These are phyloP conservation scores for Serendipita indica DNA, from an alignment of 768 basidiomycete genomes.

Conservation along the genomic window DNA sequence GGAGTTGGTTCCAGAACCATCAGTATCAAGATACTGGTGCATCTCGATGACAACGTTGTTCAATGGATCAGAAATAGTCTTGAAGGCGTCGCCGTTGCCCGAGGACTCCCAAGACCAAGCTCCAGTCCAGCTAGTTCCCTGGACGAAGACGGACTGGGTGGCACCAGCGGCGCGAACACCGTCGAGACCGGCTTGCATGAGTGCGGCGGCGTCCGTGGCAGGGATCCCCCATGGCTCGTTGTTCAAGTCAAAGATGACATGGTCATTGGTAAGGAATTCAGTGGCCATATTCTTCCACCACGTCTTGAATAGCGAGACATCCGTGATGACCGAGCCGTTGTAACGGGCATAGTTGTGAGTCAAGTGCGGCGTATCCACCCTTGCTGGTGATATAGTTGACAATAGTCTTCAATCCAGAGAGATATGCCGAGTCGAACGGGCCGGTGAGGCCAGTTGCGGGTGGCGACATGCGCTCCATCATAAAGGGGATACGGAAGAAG, in stretches of 20 bases:
- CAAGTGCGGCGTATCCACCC: slow-evolving; percentile 42
- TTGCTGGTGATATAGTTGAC: slow-evolving; percentile 47
- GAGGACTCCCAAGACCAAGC: slow-evolving; percentile 49
- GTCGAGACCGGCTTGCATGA: slow-evolving; percentile 43
- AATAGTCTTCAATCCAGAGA: slow-evolving; percentile 34
- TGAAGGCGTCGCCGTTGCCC: slow-evolving; percentile 39
- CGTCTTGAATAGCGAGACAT: slow-evolving; percentile 34
- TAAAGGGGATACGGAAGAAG: slow-evolving; percentile 48
- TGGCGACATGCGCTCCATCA: slow-evolving; percentile 40
- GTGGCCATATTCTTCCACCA: slow-evolving; percentile 45
- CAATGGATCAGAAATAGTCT: slow-evolving; percentile 32
- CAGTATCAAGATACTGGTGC: slow-evolving; percentile 58
- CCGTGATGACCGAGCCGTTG: slow-evolving; percentile 37
- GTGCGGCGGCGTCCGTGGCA: slow-evolving; percentile 25
- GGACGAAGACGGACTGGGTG: slow-evolving; percentile 29
- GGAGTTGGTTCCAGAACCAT: slow-evolving; percentile 35
- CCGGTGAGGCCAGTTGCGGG: slow-evolving; percentile 40
- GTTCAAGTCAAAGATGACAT: slow-evolving; percentile 43
- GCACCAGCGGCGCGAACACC: slow-evolving; percentile 50
- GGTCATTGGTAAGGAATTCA: slow-evolving; percentile 34
- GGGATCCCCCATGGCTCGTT: slow-evolving; percentile 53
- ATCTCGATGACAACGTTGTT: slow-evolving; percentile 30
- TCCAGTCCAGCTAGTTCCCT: slow-evolving; percentile 38
- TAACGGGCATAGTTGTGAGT: slow-evolving; percentile 53
- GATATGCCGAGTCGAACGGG: slow-evolving; percentile 37